Base-by-base conservation (phyloP, 129 eudicot species). In the Heracleum sosnowskyi region DNA sequence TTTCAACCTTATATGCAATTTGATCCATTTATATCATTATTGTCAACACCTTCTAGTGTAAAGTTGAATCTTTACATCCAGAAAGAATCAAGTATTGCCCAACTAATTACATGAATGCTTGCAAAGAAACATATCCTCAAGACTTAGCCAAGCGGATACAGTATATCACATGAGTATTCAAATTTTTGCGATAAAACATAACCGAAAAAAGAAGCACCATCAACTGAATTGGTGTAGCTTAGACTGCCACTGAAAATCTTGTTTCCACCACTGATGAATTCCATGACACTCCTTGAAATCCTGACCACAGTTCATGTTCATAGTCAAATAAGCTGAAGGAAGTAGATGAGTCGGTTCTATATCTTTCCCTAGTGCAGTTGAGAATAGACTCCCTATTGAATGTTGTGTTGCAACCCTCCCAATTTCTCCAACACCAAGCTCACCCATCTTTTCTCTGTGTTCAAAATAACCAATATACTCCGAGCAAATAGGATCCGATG, bases 401-500 rank as follows among this genome's bases (percentile, higher is more conserved):
- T 46, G 17, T 15, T 72, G 60, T 1, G 87, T 80, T 2, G 87
- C 87, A 18, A 80, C 42, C 64, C 70, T 71, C 18, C 76, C 84
- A 42, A 84, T 80, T 44, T 35, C 63, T 63, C 84, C 84, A 3
- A 46, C 62, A 34, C 84, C 87, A 15, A 84, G 47, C 22, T 31
- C 29, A 63, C 36, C 79, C 87, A 84, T 84, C 40, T 84, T 80
- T 29, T 77, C 87, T 76, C 97, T 78, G 35, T 89, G 90, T 55
- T 89, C 87, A 62, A 89, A 93, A 75, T 91, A 91, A 39, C 95
- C 88, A 0, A 87, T 47, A 68, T 89, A 93, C 79, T 86, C 97
- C 0, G 95, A 84, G 77, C 90, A 91, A 5, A 93, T 79, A 63
- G 87, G 84, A 74, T 93, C 98, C 7, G 81, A 75, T 39, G 86